Conservation (phyloP, 805 yeast species). For the Yarrowia alimentaria region DNA sequence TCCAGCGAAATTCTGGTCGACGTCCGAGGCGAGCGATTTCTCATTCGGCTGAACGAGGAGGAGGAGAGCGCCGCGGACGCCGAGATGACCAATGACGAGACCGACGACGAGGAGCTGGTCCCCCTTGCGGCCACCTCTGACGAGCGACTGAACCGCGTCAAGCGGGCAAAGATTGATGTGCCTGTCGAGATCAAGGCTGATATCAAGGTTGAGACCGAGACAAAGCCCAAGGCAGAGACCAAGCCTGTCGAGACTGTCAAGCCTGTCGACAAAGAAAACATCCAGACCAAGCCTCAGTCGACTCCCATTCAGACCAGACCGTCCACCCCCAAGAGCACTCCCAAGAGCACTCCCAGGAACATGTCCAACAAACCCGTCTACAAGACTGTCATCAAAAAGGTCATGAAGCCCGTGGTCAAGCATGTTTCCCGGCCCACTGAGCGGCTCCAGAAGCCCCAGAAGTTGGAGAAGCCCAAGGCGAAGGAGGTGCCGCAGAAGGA, state of each 20-base stretch:
- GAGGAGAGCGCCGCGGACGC: constrained; percentile 42
- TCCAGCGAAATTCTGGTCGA: constrained; percentile 58
- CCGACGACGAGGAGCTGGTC: constrained; percentile 38
- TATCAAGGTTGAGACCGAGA: too few species aligned
- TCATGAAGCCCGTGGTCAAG: constrained; percentile 16
- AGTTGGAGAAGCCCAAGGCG: background rate
- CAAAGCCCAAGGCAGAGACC: background rate
- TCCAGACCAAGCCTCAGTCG: too few species aligned
- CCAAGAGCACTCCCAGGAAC: background rate
- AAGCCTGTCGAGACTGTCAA: background rate
- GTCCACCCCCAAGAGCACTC: background rate
- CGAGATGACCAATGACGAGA: constrained; percentile 42
- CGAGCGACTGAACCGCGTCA: background rate
- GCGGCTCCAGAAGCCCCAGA: constrained; percentile 5
- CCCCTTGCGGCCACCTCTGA: background rate
- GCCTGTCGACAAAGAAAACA: constrained; percentile 1
- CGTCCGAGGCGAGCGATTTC: constrained; percentile 61
- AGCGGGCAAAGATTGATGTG: constrained; percentile 1
- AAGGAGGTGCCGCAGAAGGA: constrained; percentile 1
- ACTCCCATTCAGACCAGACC: background rate
- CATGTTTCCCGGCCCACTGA: constrained; percentile 13
- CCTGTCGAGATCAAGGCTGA: background rate
- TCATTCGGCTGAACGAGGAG: constrained; percentile 51
- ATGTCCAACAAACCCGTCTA: constrained; percentile 15
- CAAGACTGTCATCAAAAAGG: constrained; percentile 25